Evolutionary conservation across 768 basidiomycete genomes (phyloP).

Genomic region (Phylloporus arenicola): DNA sequence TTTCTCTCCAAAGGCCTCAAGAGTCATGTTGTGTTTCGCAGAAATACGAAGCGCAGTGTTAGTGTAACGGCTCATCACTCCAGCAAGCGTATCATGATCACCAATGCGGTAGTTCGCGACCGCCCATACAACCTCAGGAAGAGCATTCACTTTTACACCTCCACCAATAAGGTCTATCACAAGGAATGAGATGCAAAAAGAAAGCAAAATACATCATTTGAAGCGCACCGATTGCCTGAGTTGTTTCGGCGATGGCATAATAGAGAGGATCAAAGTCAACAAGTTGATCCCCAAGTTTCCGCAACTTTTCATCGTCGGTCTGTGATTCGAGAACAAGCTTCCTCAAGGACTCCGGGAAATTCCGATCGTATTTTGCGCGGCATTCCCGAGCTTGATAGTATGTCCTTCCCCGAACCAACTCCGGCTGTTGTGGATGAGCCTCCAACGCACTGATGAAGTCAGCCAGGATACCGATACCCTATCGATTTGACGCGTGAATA

Average conservation of each 20-base stretch:
- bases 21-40: conserved; percentile 37
- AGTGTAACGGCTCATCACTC: conserved; percentile 11
- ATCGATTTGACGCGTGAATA: conserved; percentile 1
- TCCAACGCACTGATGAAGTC: conserved; percentile 44
- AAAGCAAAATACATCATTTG: background rate
- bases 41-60: conserved; percentile 4
- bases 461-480: conserved; percentile 49
- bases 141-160: conserved; percentile 42
- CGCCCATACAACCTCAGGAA: conserved; percentile 39
- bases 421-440: conserved; percentile 35
- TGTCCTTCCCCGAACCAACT: conserved; percentile 23
- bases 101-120: conserved; percentile 33
- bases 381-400: conserved; percentile 37
- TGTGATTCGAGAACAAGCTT: conserved; percentile 21
- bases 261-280: conserved; percentile 18
- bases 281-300: conserved; percentile 13
- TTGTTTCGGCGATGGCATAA: conserved; percentile 20
- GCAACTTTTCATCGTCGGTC: conserved; percentile 17
- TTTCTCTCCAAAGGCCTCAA: conserved; percentile 36
- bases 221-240: conserved; percentile 24
- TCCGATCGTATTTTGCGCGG: conserved; percentile 35
- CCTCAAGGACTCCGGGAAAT: conserved; percentile 24
- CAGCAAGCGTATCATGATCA: conserved; percentile 24
- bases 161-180: conserved; percentile 38
- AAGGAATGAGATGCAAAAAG: conserved; percentile 18